phyloP scores from a whole-genome alignment of 1,284 basidiomycete species.

The Cutaneotrichosporon dermatis region DNA sequence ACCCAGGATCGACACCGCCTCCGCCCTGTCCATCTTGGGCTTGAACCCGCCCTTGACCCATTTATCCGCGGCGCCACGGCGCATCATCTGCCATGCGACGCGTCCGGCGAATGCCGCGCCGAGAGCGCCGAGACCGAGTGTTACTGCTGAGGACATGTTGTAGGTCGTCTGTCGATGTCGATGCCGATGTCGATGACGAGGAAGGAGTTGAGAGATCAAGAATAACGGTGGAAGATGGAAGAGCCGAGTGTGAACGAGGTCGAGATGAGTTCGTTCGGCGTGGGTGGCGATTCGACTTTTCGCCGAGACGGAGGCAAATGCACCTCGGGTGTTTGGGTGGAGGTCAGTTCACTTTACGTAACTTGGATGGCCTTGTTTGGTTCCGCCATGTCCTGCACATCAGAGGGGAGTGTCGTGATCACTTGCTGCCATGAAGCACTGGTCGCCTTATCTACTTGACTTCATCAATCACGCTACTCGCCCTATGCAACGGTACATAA shows the following conservation, averaged over 20 bases:
- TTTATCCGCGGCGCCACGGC: slow-evolving; percentile 64
- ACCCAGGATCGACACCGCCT: slow-evolving; percentile 88
- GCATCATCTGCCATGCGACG: slow-evolving; percentile 54
- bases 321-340: too few species aligned
- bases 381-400: too few species aligned
- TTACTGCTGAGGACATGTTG: slow-evolving; percentile 58
- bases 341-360: too few species aligned
- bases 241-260: too few species aligned
- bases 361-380: too few species aligned
- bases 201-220: neutral
- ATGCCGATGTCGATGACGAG: neutral
- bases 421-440: too few species aligned
- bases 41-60: slow-evolving; percentile 94
- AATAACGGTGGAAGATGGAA: too few species aligned
- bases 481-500: too few species aligned
- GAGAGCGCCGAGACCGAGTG: slow-evolving; percentile 72
- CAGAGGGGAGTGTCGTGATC: too few species aligned
- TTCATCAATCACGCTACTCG: too few species aligned
- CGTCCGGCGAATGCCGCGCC: slow-evolving; percentile 74
- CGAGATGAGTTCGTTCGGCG: neutral
- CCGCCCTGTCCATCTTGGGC: slow-evolving; percentile 89
- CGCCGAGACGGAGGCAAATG: neutral
- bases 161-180: too few species aligned
- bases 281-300: slow-evolving; percentile 2
- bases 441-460: too few species aligned